Conservation (phyloP, 768 basidiomycete genomes). For the Leucosporidium creatinivorum region DNA sequence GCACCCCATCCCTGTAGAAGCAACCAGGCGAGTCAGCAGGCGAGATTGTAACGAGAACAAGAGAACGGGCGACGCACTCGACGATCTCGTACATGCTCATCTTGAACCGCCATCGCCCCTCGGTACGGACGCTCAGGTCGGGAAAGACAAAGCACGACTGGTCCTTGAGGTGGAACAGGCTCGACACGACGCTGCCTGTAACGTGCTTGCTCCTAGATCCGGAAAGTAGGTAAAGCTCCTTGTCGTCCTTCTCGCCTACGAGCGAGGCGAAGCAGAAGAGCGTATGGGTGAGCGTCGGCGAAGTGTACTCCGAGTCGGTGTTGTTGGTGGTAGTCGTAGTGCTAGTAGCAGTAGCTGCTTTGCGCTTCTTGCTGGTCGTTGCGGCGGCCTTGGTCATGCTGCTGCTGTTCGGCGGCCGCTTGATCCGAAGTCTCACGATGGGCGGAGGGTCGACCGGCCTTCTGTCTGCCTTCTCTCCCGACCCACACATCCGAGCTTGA, state of each 20-base stretch:
- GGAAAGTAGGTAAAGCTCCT: conserved; percentile 15
- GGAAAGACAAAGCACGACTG: conserved; percentile 84
- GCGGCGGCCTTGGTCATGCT: neutral
- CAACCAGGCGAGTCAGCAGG: neutral
- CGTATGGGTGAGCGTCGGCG: conserved; percentile 28
- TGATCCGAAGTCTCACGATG: conserved; percentile 84
- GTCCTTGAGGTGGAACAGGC: conserved; percentile 81
- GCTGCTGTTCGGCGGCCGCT: neutral
- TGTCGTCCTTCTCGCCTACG: conserved; percentile 24
- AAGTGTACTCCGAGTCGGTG: conserved; percentile 18
- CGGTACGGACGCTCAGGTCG: conserved; percentile 82
- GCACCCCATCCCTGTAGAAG: conserved; percentile 63
- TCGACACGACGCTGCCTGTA: conserved; percentile 82
- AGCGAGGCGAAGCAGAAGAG: conserved; percentile 30
- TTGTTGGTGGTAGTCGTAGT: neutral
- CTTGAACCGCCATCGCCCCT: conserved; percentile 78
- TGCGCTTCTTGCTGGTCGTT: neutral
- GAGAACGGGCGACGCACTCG: conserved; percentile 41
- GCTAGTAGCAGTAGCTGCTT: no score
- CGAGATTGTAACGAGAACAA: no score
- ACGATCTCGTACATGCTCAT: conserved; percentile 81
- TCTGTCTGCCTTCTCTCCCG: conserved; percentile 62
- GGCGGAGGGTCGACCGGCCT: conserved; percentile 94
- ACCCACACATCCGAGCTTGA: conserved; percentile 17
- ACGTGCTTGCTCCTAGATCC: conserved; percentile 61